phyloP scores from a whole-genome alignment of 257 asterid species.

The Prunella vulgaris region DNA sequence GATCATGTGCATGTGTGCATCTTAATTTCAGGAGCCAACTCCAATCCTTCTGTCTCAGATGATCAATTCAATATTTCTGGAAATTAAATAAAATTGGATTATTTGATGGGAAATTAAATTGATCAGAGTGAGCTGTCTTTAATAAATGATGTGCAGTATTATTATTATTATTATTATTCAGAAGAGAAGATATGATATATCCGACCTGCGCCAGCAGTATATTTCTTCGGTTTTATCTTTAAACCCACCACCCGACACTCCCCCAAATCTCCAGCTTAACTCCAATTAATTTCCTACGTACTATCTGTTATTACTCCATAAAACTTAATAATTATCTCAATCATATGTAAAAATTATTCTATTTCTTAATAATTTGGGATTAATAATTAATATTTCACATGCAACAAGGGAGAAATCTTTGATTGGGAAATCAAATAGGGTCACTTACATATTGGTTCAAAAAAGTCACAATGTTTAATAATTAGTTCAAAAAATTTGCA shows the following conservation, averaged over 20 bases:
- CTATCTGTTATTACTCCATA: neutral
- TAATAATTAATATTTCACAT: too few relatives aligned
- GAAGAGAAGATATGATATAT: too few relatives aligned
- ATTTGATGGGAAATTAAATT: neutral
- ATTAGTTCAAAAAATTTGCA: too few relatives aligned
- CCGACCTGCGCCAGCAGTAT: constrained; percentile 10
- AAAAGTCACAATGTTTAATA: too few relatives aligned
- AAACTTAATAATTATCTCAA: neutral
- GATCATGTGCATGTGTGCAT: constrained; percentile 18
- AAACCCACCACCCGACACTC: constrained; percentile 5
- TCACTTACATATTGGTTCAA: too few relatives aligned
- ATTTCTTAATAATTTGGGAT: neutral
- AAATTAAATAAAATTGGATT: constrained; percentile 3
- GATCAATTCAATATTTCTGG: neutral
- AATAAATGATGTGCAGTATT: constrained; percentile 19
- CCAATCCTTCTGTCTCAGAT: constrained; percentile 7
- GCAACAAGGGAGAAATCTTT: too few relatives aligned
- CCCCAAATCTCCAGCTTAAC: neutral
- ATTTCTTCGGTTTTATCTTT: neutral
- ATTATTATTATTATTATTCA: neutral
- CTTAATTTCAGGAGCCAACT: neutral
- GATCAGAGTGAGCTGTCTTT: constrained; percentile 28
- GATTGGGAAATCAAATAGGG: too few relatives aligned
- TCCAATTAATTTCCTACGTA: neutral
- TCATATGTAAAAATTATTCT: too few relatives aligned